Conservation (phyloP, 345 rosid species). For the Linum tenue region DNA sequence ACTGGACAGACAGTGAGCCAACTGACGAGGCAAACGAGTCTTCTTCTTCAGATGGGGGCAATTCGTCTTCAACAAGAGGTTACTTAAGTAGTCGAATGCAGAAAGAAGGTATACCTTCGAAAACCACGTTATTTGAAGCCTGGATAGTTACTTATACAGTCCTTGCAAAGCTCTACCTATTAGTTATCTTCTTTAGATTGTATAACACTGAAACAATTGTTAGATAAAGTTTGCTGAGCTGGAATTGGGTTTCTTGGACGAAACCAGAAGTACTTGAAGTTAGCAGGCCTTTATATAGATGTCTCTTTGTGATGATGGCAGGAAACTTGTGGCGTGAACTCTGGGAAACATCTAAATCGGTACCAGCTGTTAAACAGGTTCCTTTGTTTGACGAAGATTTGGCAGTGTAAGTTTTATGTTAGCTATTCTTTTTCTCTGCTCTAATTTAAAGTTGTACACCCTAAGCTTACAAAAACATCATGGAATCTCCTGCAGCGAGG, state of each 20-base stretch:
- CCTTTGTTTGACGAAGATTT: constrained; percentile 92
- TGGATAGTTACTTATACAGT: neutral
- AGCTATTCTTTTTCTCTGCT: neutral
- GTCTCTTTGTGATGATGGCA: constrained; percentile 18
- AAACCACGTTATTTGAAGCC: neutral
- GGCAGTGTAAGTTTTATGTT: constrained; percentile 60
- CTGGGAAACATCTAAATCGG: constrained; percentile 82
- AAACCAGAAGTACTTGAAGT: neutral
- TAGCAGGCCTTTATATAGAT: neutral
- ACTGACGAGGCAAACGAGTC: constrained; percentile 29
- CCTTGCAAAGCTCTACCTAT: neutral
- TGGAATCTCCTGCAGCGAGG: constrained; percentile 49
- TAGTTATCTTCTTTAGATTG: neutral
- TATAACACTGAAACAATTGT: too few species aligned
- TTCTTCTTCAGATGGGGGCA: constrained; percentile 23
- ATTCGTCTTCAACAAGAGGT: constrained; percentile 48
- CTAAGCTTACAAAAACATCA: neutral
- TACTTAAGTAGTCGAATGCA: constrained; percentile 91
- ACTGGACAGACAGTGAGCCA: constrained; percentile 70
- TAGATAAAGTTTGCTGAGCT: too few species aligned
- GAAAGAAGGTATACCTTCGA: constrained; percentile 62
- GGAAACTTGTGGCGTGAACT: constrained; percentile 96
- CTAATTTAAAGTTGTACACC: neutral
- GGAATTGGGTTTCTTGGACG: too few species aligned
- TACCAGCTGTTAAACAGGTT: constrained; percentile 84